These are phyloP conservation scores for Dovyalis caffra DNA, from an alignment of 345 rosid species.

Conservation along the genomic window DNA sequence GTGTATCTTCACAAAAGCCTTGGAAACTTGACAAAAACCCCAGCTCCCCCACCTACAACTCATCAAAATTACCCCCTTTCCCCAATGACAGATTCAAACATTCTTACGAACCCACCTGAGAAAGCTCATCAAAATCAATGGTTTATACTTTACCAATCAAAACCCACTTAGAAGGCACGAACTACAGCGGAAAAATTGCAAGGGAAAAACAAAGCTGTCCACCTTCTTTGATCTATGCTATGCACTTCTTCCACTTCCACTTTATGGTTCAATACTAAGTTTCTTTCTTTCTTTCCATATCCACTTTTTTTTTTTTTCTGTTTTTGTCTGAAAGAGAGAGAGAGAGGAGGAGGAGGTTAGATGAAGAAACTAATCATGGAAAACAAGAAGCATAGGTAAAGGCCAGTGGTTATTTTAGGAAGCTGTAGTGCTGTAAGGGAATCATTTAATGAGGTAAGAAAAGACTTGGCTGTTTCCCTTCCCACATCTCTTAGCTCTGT, in stretches of 20 bases:
- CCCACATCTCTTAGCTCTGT: conserved; percentile 20
- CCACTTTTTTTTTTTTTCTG: conserved; percentile 5
- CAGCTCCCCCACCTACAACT: conserved; percentile 41
- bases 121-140: conserved; percentile 16
- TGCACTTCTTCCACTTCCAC: conserved; percentile 19
- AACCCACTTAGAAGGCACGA: conserved; percentile 12
- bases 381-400: conserved; percentile 42
- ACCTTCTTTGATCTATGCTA: conserved; percentile 14
- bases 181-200: conserved; percentile 8
- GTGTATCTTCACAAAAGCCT: conserved; percentile 30
- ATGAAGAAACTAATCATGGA: conserved; percentile 36
- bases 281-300: conserved; percentile 20
- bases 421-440: conserved; percentile 33
- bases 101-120: conserved; percentile 16
- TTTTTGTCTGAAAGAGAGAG: no score
- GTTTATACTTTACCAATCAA: conserved; percentile 9
- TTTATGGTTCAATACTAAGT: conserved; percentile 23
- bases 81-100: conserved; percentile 13
- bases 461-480: conserved; percentile 35
- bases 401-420: conserved; percentile 39
- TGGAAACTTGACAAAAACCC: conserved; percentile 35
- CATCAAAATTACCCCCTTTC: conserved; percentile 36
- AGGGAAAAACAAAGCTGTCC: conserved; percentile 28
- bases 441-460: conserved; percentile 48
- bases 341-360: background rate